Evolutionary conservation across 257 asterid genomes (phyloP).

Genomic region (Rehmannia glutinosa): DNA sequence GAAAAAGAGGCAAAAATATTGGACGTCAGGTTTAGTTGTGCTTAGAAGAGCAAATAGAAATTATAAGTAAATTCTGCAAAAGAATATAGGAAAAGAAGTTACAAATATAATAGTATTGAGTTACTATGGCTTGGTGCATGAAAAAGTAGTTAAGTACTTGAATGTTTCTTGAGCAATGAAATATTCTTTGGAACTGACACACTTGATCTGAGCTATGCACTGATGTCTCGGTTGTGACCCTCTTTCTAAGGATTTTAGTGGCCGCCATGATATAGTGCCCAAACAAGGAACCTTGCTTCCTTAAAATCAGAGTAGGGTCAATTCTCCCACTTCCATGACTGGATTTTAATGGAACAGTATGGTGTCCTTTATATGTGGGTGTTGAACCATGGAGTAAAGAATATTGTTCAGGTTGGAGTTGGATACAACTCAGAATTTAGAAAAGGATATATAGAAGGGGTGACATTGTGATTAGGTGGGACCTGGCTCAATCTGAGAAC

Average conservation of each 20-base stretch:
- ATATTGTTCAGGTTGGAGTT: slow-evolving; percentile 10
- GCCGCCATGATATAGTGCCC: slow-evolving; percentile 24
- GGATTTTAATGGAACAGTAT: neutral
- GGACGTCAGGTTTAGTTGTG: slow-evolving; percentile 16
- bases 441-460: slow-evolving; percentile 10
- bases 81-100: neutral
- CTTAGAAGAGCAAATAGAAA: neutral
- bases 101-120: slow-evolving; percentile 1
- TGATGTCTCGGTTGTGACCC: slow-evolving; percentile 12
- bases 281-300: neutral
- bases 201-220: slow-evolving; percentile 25
- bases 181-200: slow-evolving; percentile 14
- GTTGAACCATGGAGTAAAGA: slow-evolving; percentile 10
- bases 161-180: slow-evolving; percentile 20
- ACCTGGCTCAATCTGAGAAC: slow-evolving; percentile 20
- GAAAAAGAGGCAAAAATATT: slow-evolving; percentile 17
- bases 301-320: slow-evolving; percentile 1
- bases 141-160: slow-evolving; percentile 20
- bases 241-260: slow-evolving; percentile 14
- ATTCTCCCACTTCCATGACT: slow-evolving; percentile 13
- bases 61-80: neutral
- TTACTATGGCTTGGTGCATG: neutral
- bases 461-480: slow-evolving; percentile 16
- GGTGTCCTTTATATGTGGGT: slow-evolving; percentile 1
- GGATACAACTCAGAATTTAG: neutral